These are phyloP conservation scores for Colletotrichum sp. DNA, from an alignment of 2,329 filamentous ascomycete genomes.

Conservation along the genomic window DNA sequence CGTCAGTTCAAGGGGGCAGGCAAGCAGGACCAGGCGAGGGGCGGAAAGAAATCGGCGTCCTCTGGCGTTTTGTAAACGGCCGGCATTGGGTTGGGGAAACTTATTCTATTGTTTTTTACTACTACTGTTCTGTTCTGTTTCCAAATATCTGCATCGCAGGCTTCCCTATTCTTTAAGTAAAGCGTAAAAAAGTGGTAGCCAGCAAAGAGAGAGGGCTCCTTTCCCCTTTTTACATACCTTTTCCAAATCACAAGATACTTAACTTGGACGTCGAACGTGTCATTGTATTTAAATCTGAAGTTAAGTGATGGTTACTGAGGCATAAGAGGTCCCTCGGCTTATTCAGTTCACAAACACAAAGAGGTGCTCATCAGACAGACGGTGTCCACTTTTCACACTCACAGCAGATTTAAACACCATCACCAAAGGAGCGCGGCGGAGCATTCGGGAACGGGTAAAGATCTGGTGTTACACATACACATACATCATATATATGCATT, in stretches of 20 bases:
- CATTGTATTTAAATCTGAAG: background rate
- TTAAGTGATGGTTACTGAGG: background rate
- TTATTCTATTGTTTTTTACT: background rate
- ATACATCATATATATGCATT: background rate
- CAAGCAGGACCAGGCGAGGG: background rate
- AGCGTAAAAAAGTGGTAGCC: slow-evolving; percentile 4
- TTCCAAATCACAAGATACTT: background rate
- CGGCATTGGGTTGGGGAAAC: slow-evolving; percentile 15
- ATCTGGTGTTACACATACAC: background rate
- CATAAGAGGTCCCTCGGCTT: background rate
- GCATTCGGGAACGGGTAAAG: background rate
- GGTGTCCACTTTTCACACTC: background rate
- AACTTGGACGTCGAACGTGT: background rate
- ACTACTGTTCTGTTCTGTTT: background rate
- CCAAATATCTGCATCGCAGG: slow-evolving; percentile 6
- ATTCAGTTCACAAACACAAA: background rate
- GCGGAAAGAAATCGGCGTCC: background rate
- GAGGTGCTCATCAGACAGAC: too few relatives aligned
- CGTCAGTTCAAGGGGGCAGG: background rate
- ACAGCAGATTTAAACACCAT: background rate
- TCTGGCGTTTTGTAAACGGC: slow-evolving; percentile 13
- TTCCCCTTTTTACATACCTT: background rate
- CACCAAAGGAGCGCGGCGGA: background rate
- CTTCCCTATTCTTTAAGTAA: background rate
- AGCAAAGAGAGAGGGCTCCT: background rate